A percentile compares a stretch with the other conserved stretches of the same genome.
Conservation (phyloP, 2,329 filamentous ascomycete species). For the Phialophora chinensis region DNA sequence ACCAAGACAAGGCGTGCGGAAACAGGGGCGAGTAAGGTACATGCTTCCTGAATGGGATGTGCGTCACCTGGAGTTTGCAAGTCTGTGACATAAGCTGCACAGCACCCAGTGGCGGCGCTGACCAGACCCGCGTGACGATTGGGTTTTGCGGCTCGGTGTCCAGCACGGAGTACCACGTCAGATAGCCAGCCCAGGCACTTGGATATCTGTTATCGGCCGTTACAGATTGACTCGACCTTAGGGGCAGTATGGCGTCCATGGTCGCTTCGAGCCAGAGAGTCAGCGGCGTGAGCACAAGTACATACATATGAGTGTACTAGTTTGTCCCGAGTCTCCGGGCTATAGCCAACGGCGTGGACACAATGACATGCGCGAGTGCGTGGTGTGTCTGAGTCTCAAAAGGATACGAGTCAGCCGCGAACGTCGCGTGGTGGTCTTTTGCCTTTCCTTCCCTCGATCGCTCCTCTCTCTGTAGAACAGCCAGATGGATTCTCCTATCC, state of each 20-base stretch:
- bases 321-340: no score
- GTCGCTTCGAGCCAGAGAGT: background rate
- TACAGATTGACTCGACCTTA: background rate
- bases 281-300: no score
- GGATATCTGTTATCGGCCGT: background rate
- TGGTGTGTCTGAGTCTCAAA: no score
- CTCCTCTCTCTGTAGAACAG: no score
- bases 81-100: background rate
- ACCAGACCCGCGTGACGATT: background rate
- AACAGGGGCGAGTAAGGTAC: conserved; percentile 2
- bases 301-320: no score
- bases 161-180: background rate
- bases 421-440: no score
- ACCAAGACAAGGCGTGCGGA: conserved; percentile 1
- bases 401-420: no score
- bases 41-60: background rate
- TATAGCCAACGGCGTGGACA: no score
- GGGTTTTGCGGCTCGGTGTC: background rate
- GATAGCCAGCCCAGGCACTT: background rate
- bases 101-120: no score
- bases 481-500: no score
- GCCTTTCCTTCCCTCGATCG: no score
- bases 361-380: no score
- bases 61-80: background rate
- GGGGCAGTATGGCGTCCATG: background rate